Evolutionary conservation across 148 eudicot species (phyloP).

Genomic region (Dysphania ambrosioides): DNA sequence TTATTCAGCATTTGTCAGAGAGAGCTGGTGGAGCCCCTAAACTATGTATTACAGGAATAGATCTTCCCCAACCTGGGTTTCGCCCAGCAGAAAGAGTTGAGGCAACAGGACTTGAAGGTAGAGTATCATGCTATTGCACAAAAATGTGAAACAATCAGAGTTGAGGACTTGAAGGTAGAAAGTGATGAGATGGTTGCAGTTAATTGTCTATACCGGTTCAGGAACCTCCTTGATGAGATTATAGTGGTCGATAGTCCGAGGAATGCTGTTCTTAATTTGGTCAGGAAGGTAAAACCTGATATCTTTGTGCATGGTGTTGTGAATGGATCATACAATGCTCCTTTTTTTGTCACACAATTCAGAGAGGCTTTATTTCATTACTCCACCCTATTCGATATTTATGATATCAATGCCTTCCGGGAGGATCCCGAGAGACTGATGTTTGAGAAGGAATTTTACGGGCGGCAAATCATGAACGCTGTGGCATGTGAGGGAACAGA

Average conservation of each 20-base stretch:
- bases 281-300: conserved; percentile 35
- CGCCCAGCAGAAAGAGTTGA: conserved; percentile 56
- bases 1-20: conserved; percentile 43
- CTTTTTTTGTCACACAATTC: conserved; percentile 43
- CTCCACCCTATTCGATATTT: conserved; percentile 44
- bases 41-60: conserved; percentile 52
- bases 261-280: conserved; percentile 36
- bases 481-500: conserved; percentile 79
- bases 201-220: conserved; percentile 37
- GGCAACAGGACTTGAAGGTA: conserved; percentile 54
- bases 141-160: conserved; percentile 52
- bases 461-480: conserved; percentile 67
- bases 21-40: conserved; percentile 47
- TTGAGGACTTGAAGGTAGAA: conserved; percentile 44
- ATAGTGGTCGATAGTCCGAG: conserved; percentile 46
- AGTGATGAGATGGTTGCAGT: conserved; percentile 43
- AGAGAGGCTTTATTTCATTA: conserved; percentile 40
- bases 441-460: conserved; percentile 68
- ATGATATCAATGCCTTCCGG: conserved; percentile 32
- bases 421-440: conserved; percentile 52
- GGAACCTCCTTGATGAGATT: conserved; percentile 52
- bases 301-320: conserved; percentile 39
- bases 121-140: conserved; percentile 55
- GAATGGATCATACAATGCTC: conserved; percentile 41
- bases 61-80: conserved; percentile 62